These are phyloP conservation scores for Marasmius oreades DNA, from an alignment of 1,284 basidiomycete species.

Conservation along the genomic window DNA sequence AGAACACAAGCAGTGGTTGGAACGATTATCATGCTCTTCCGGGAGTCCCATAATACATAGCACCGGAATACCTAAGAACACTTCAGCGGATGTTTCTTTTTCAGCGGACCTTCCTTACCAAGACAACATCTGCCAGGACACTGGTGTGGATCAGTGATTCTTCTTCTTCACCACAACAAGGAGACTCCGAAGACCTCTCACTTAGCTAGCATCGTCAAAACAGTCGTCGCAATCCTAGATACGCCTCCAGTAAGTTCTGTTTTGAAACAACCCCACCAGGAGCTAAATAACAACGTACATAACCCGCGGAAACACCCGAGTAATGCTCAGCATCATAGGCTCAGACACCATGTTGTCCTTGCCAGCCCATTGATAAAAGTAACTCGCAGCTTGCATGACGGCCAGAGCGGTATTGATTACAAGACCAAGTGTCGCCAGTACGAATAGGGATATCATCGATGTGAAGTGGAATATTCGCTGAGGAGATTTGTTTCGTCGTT, in stretches of 20 bases:
- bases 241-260: too few relatives aligned
- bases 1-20: background rate
- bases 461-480: background rate
- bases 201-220: background rate
- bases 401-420: background rate
- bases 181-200: background rate
- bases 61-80: background rate
- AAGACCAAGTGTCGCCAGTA: background rate
- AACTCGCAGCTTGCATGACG: background rate
- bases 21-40: background rate
- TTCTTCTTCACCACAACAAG: background rate
- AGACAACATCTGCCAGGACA: background rate
- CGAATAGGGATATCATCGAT: background rate
- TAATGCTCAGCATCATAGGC: too few relatives aligned
- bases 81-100: background rate
- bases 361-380: background rate
- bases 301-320: too few relatives aligned
- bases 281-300: too few relatives aligned
- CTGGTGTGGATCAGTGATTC: background rate
- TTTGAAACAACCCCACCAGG: too few relatives aligned
- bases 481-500: background rate
- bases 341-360: too few relatives aligned
- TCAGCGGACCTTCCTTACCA: background rate
- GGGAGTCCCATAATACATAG: background rate
- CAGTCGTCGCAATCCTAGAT: background rate